Evolutionary conservation across 371 early-diverging fungal species (phyloP).

Genomic region (Saksenaea vasiformis): DNA sequence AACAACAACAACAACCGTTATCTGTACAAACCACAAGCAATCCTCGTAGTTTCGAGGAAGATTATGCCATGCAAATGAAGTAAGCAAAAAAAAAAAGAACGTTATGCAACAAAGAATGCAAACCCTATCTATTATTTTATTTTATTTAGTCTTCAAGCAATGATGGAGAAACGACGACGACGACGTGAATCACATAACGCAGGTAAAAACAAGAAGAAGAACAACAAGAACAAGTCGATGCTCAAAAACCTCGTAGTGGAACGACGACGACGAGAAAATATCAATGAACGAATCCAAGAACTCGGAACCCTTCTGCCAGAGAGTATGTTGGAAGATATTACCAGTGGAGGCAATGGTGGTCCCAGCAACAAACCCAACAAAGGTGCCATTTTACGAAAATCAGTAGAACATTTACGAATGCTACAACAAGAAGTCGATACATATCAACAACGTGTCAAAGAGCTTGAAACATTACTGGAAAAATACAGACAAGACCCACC

Average conservation of each 20-base stretch:
- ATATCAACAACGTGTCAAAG: slow-evolving; percentile 64
- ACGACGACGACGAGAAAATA: slow-evolving; percentile 92
- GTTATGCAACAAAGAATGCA: not conserved
- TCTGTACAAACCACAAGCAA: not conserved
- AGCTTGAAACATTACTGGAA: slow-evolving; percentile 59
- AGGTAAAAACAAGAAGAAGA: slow-evolving; percentile 47
- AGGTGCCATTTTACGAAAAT: slow-evolving; percentile 80
- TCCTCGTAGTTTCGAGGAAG: slow-evolving; percentile 41
- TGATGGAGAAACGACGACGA: slow-evolving; percentile 84
- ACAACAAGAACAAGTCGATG: not conserved
- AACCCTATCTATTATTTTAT: not conserved
- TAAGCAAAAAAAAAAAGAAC: slow-evolving; percentile 22
- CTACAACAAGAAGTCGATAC: slow-evolving; percentile 62
- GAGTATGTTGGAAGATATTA: slow-evolving; percentile 53
- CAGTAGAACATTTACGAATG: slow-evolving; percentile 88
- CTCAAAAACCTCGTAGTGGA: slow-evolving; percentile 65
- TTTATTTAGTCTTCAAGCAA: slow-evolving; percentile 36
- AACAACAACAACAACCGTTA: slow-evolving; percentile 6
- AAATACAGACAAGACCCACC: slow-evolving; percentile 18
- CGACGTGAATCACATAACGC: slow-evolving; percentile 96
- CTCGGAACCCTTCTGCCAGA: slow-evolving; percentile 83
- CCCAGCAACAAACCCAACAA: slow-evolving; percentile 84
- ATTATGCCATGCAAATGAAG: slow-evolving; percentile 44
- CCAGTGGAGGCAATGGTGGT: slow-evolving; percentile 67
- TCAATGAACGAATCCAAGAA: slow-evolving; percentile 96